Base-by-base conservation (phyloP, 495 filamentous ascomycete species). In the Letharia lupina region DNA sequence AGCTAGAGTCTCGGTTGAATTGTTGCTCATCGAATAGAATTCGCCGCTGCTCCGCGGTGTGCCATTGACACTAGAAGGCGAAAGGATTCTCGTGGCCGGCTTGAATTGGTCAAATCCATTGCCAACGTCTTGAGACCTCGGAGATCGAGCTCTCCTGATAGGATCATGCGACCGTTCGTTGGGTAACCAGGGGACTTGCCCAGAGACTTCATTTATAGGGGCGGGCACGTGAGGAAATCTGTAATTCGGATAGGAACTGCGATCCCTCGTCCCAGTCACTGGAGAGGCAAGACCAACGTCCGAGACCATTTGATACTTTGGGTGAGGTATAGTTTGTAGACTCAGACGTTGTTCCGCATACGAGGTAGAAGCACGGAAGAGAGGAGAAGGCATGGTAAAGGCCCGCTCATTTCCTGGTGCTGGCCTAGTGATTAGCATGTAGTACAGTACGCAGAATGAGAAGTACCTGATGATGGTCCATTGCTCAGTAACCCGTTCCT, bases 21-120 rank as follows among this genome's bases (percentile, higher is more conserved):
- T 88, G 73, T 97, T 96, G 73, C 94, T 96, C 67, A 91, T 77
- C 6, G 92, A 92, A 73, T 95, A 97, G 68, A 97, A 95, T 70
- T 98, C 94, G 62, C 88, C 89, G 74, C 95, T 98, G 70, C 91
- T 96, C 72, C 95, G 79, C 35, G 90, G 89, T 57, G 90, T 75
- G 45, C 80, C 84, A 74, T 80, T 82, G 47, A 82, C 73, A 65
- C 89, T 93, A 35, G 86, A 84, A 39, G 86, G 84, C 35, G 91
- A 90, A 48, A 95, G 78, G 33, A 95, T 83, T 60, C 87, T 81
- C 20, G 91, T 83, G n/a, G 87, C 77, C 28, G 84, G 83, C 23
- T 82, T 79, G 54, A 84, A 72, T 47, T 87, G 84, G 50, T 85
- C 82, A 15, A 74, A 76, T 4, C 33, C 48, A 31, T 65, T 63